phyloP scores from a whole-genome alignment of 164 flowering plant genomes.

The Vitis riparia region DNA sequence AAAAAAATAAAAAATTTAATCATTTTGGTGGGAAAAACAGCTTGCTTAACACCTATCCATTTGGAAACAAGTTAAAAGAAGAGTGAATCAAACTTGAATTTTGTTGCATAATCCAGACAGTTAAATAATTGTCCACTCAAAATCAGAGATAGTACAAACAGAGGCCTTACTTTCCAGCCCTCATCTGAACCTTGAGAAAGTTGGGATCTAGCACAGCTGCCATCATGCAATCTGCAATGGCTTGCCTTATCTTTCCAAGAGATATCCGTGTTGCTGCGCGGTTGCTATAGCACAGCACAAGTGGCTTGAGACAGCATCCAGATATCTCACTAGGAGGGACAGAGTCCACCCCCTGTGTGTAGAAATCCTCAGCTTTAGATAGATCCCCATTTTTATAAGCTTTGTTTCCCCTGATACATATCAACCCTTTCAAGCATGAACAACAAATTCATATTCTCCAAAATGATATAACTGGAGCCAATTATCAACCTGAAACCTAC shows the following conservation, averaged over 20 bases:
- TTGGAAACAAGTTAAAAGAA: neutral
- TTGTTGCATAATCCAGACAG: neutral
- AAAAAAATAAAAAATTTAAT: too few relatives aligned
- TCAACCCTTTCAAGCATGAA: neutral
- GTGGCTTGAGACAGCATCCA: slow-evolving; percentile 57
- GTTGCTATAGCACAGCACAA: slow-evolving; percentile 89
- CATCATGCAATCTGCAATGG: slow-evolving; percentile 65
- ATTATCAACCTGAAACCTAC: too few relatives aligned
- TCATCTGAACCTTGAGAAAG: slow-evolving; percentile 70
- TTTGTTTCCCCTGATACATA: slow-evolving; percentile 77
- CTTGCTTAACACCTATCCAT: too few relatives aligned
- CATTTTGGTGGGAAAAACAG: too few relatives aligned
- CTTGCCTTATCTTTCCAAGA: slow-evolving; percentile 78
- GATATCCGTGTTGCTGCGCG: slow-evolving; percentile 92
- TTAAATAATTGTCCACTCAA: neutral
- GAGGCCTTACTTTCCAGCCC: slow-evolving; percentile 87
- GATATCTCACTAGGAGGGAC: slow-evolving; percentile 55
- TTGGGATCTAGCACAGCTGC: slow-evolving; percentile 70
- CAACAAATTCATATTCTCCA: neutral
- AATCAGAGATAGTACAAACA: neutral
- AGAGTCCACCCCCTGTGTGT: slow-evolving; percentile 73
- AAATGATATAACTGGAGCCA: too few relatives aligned
- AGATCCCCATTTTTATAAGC: slow-evolving; percentile 75
- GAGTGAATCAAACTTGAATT: neutral
- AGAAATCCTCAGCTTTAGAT: slow-evolving; percentile 80